Evolutionary conservation across 2,329 filamentous ascomycete genomes (phyloP).

Genomic region (Aspergillus puulaauensis): DNA sequence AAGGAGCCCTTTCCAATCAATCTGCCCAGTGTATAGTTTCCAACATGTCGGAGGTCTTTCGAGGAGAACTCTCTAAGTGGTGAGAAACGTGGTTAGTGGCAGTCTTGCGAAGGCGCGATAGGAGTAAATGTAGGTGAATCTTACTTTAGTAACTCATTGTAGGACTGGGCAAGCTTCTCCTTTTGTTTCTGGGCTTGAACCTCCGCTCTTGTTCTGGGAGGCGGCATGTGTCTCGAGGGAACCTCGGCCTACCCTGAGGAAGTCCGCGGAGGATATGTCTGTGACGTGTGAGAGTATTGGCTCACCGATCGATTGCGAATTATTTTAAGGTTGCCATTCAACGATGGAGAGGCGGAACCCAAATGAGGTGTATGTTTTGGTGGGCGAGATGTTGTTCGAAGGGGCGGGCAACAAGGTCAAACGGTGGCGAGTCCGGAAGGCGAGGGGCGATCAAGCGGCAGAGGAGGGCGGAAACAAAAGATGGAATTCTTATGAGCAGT

Average conservation of each 20-base stretch:
- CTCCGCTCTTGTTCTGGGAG: constrained; percentile 46
- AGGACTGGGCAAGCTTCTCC: constrained; percentile 87
- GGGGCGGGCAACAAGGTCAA: not conserved
- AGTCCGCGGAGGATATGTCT: constrained; percentile 22
- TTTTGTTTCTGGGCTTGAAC: constrained; percentile 60
- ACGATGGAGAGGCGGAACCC: constrained; percentile 1
- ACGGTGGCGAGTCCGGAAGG: constrained; percentile 4
- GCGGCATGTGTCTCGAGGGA: constrained; percentile 44
- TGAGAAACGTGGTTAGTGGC: not conserved
- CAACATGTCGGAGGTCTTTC: constrained; percentile 85
- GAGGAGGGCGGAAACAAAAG: not conserved
- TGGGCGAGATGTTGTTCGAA: not conserved
- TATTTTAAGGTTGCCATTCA: constrained; percentile 22
- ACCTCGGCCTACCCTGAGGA: constrained; percentile 25
- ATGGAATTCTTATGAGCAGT: not conserved
- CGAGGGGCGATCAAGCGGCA: not conserved
- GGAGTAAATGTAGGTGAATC: constrained; percentile 31
- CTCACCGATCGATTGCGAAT: constrained; percentile 8
- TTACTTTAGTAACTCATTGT: constrained; percentile 93
- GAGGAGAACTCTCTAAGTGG: constrained; percentile 81
- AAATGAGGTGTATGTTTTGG: not conserved
- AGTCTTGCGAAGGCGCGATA: not conserved
- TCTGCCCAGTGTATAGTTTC: constrained; percentile 88
- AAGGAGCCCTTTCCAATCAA: constrained; percentile 98
- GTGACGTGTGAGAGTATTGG: constrained; percentile 14